phyloP scores from a whole-genome alignment of 2,329 filamentous ascomycete species.

The Fusarium nisikadoi region DNA sequence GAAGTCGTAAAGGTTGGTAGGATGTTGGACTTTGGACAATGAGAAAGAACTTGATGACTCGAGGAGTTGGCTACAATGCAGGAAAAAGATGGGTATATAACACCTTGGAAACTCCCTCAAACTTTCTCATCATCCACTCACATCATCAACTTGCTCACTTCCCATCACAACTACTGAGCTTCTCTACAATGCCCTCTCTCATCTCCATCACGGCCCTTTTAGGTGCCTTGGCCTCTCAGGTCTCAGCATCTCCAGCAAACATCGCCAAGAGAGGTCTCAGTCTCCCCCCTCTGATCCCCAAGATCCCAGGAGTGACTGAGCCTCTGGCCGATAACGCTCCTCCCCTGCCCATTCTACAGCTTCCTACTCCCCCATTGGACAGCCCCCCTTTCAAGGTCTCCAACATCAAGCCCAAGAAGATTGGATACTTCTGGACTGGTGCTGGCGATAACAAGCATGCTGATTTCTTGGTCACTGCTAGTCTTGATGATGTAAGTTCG shows the following conservation, averaged over 20 bases:
- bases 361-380: constrained; percentile 67
- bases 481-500: constrained; percentile 63
- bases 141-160: constrained; percentile 37
- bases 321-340: constrained; percentile 61
- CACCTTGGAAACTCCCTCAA: constrained; percentile 36
- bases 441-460: constrained; percentile 69
- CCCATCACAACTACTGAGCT: neutral
- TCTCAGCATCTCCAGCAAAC: constrained; percentile 26
- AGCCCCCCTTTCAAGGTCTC: constrained; percentile 63
- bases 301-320: constrained; percentile 68
- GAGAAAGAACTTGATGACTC: neutral
- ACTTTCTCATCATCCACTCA: constrained; percentile 24
- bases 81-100: constrained; percentile 26
- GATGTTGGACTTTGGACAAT: neutral
- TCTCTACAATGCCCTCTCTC: constrained; percentile 31
- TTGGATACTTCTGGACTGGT: constrained; percentile 73
- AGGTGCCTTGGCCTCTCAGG: constrained; percentile 26
- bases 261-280: constrained; percentile 44
- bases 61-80: neutral
- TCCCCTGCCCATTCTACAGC: constrained; percentile 67
- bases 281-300: constrained; percentile 66
- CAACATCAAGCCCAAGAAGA: constrained; percentile 71
- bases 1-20: neutral
- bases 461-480: constrained; percentile 68
- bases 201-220: constrained; percentile 34